A percentile compares a stretch with the other conserved stretches of the same genome.
Evolutionary conservation across 208 protist genomes (phyloP).

Genomic region (Wallacemonas sp.): DNA sequence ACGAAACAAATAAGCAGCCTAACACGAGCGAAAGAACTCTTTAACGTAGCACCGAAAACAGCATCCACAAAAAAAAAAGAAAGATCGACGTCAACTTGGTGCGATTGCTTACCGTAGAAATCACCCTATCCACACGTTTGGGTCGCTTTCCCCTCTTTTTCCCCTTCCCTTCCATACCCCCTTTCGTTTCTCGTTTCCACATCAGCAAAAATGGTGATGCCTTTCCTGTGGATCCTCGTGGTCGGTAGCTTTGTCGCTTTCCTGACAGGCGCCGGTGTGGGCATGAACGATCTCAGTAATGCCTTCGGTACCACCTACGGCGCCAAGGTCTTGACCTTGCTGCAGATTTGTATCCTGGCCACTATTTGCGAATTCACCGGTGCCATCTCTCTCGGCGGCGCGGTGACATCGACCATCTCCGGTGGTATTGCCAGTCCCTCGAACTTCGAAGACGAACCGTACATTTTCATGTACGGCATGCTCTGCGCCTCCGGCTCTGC

Average conservation of each 20-base stretch:
- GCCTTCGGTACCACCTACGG: slow-evolving; percentile 91
- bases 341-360: slow-evolving; percentile 79
- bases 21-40: too few species aligned
- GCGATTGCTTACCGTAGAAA: too few species aligned
- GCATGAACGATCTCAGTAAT: slow-evolving; percentile 93
- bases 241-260: slow-evolving; percentile 79
- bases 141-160: too few species aligned
- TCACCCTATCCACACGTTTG: too few species aligned
- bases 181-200: too few species aligned
- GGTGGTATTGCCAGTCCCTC: slow-evolving; percentile 65
- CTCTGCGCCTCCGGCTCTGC: slow-evolving; percentile 64
- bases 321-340: slow-evolving; percentile 73
- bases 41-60: too few species aligned
- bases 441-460: slow-evolving; percentile 60
- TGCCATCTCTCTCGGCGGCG: slow-evolving; percentile 61
- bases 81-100: too few species aligned
- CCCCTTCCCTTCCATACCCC: too few species aligned
- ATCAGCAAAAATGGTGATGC: slow-evolving; percentile 30
- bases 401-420: slow-evolving; percentile 80
- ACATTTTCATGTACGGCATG: slow-evolving; percentile 87
- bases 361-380: slow-evolving; percentile 84
- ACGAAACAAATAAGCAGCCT: too few species aligned
- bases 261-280: slow-evolving; percentile 75
- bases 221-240: slow-evolving; percentile 79
- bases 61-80: too few species aligned